These are phyloP conservation scores for Globomyces pollinis-pini DNA, from an alignment of 192 early-diverging fungal genomes.

Conservation along the genomic window DNA sequence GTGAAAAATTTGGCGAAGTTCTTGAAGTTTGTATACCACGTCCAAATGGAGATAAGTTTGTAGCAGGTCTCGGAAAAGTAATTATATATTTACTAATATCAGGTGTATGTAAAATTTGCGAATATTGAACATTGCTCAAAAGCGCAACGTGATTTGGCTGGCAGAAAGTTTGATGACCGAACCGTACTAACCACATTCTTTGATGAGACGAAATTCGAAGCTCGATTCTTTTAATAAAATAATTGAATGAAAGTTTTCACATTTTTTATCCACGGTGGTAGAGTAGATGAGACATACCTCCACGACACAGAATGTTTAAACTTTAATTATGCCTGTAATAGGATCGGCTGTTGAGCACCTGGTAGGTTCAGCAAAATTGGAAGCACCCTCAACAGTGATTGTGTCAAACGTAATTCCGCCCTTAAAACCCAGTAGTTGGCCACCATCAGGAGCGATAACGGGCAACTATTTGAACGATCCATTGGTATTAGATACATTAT, in stretches of 20 bases:
- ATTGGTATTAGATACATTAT: too few species aligned
- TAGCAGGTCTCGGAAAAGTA: constrained; percentile 78
- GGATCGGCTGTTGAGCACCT: too few species aligned
- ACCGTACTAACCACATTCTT: constrained; percentile 87
- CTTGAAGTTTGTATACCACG: constrained; percentile 76
- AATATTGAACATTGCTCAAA: constrained; percentile 47
- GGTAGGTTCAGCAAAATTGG: too few species aligned
- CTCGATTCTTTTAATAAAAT: constrained; percentile 7
- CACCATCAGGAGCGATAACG: too few species aligned
- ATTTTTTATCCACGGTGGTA: too few species aligned
- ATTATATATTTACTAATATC: constrained; percentile 11
- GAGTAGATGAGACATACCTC: too few species aligned
- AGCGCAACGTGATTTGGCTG: constrained; percentile 77
- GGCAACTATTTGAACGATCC: too few species aligned
- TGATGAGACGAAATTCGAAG: constrained; percentile 60
- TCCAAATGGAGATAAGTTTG: constrained; percentile 44
- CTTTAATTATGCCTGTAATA: too few species aligned
- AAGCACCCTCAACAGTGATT: too few species aligned
- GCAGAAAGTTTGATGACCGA: constrained; percentile 86
- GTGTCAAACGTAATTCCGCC: too few species aligned
- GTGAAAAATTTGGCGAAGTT: constrained; percentile 78
- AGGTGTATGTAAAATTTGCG: constrained; percentile 82
- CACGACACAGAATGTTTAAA: too few species aligned
- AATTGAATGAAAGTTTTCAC: not conserved
- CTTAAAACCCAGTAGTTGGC: too few species aligned